Base-by-base conservation (phyloP, 768 basidiomycete species). In the Podaxis sp. region DNA sequence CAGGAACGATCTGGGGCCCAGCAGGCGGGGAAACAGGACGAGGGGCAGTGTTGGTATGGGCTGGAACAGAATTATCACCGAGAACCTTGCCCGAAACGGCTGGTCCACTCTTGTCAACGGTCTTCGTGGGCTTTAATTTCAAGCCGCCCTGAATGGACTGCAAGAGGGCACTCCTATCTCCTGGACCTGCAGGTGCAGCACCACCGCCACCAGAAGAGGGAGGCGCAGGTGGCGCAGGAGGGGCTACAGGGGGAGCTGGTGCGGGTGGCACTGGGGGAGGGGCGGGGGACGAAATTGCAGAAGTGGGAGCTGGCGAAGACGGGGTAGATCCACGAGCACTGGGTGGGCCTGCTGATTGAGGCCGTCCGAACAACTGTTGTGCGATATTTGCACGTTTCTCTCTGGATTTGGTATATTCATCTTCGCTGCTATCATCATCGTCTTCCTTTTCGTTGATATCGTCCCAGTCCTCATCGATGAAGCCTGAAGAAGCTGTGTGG, bases 381-480 rank as follows among this genome's bases (percentile, higher is more conserved):
- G 96, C 96, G 41, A 98, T 85, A 59, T 86, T 85, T 62, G 82
- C 82, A 15, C 91, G 81, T 17, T 80, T 83, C 55, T 77, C 80
- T 49, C 95, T 80, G 3, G 84, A 86, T 13, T 80, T 80, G n/a
- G 81, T 79, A 53, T 89, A 76, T 63, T 94, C 94, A 71, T 94
- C 94, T 59, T 94, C 93, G 57, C 86, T 89, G 65, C 85, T 88
- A 67, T 89, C 88, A 65, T 87, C 87, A 4, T 84, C 82, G 3
- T 84, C 82, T 22, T 86, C 83, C 47, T 85, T 86, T 72, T 95
- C 93, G 68, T 85, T 78, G 54, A 93, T 78, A n/a, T 87, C 86
- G 59, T 89, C 93, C 93, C 94, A 96, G 55, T 94, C 93, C 17
- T 91, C 90, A 1, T 91, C 89, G 47, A 73, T 73, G 24, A 63